A percentile compares a stretch with the other conserved stretches of the same genome.
phyloP scores from a whole-genome alignment of 768 basidiomycete species.

The Tylopilus subfusipes region DNA sequence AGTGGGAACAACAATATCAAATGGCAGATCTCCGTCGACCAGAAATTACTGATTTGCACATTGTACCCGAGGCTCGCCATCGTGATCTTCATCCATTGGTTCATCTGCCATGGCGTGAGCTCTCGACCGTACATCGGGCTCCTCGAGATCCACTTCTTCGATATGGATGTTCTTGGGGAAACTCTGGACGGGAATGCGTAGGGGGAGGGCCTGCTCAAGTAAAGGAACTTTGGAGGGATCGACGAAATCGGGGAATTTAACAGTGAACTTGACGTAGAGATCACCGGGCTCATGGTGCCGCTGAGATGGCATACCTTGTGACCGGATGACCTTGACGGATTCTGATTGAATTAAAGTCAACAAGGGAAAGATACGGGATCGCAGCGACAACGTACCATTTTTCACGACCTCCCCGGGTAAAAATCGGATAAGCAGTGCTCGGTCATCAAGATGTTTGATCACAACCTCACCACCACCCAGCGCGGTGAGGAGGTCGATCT shows the following conservation, averaged over 20 bases:
- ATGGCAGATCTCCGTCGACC: slow-evolving; percentile 14
- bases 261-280: slow-evolving; percentile 80
- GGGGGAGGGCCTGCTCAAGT: slow-evolving; percentile 83
- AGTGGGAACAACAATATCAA: slow-evolving; percentile 18
- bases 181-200: slow-evolving; percentile 63
- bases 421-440: slow-evolving; percentile 78
- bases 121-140: slow-evolving; percentile 61
- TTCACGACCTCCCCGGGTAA: slow-evolving; percentile 89
- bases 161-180: slow-evolving; percentile 64
- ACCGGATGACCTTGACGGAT: slow-evolving; percentile 84
- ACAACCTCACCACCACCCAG: slow-evolving; percentile 88
- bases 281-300: slow-evolving; percentile 97
- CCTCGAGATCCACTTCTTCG: slow-evolving; percentile 83
- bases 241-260: slow-evolving; percentile 86
- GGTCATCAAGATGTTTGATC: slow-evolving; percentile 92
- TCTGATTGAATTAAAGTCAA: slow-evolving; percentile 42
- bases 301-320: slow-evolving; percentile 98
- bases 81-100: slow-evolving; percentile 89
- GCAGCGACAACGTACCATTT: slow-evolving; percentile 62
- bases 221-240: slow-evolving; percentile 60
- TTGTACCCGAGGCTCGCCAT: slow-evolving; percentile 87
- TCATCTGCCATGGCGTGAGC: slow-evolving; percentile 58
- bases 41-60: slow-evolving; percentile 80
- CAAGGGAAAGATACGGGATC: neutral
- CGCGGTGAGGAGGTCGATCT: slow-evolving; percentile 90